Evolutionary conservation across 495 filamentous ascomycete genomes (phyloP), one percentile per base, ranked within the genome.

Genomic region (Neurospora sublineolata): DNA sequence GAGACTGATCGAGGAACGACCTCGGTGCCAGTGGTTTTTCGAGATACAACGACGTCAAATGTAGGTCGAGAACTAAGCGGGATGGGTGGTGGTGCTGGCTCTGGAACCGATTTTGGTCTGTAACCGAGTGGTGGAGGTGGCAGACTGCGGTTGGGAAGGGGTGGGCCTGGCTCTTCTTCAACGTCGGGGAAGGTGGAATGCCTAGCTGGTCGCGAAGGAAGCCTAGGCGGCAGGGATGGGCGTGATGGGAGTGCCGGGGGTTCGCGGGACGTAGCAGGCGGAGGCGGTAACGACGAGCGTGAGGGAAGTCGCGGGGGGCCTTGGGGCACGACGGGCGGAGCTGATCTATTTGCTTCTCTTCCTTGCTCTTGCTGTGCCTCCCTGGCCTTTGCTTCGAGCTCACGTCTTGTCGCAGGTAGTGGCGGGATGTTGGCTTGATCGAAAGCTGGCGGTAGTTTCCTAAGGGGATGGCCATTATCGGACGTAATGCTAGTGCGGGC

Each of bases 361-460:
- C 75, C 68, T 76, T 78, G 2, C 52, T 64, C 5, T 64, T 64
- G 52, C 27, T 18, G 52, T 36, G 80, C 78, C 69, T 82, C 81
- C 64, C 75, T 81, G 10, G 82, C 81, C 69, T 80, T 80, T n/a
- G 83, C 83, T 67, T 86, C 83, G 10, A 78, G 75, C 67, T 84
- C 83, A 27, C 80, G 80, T 71, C 82, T 76, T 5, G 80, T 82
- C 5, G 83, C 83, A 0, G 82, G 84, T 9, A 88, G 77, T 20
- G 82, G 84, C 0, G 86, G 86, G 0, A 88, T 79, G 38, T 83
- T 84, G 8, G 85, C 81, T 69, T 83, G 79, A 33, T 86, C 84
- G 11, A 86, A 74, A 0, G 84, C 69, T 1, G 86, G 86, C 0
- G 86, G 83, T 12, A 87, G 76, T 23, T 82, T 83, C 71, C 85